Evolutionary conservation across 1,139 yeast genomes (phyloP).

Genomic region (Schwanniomyces etchellsii): DNA sequence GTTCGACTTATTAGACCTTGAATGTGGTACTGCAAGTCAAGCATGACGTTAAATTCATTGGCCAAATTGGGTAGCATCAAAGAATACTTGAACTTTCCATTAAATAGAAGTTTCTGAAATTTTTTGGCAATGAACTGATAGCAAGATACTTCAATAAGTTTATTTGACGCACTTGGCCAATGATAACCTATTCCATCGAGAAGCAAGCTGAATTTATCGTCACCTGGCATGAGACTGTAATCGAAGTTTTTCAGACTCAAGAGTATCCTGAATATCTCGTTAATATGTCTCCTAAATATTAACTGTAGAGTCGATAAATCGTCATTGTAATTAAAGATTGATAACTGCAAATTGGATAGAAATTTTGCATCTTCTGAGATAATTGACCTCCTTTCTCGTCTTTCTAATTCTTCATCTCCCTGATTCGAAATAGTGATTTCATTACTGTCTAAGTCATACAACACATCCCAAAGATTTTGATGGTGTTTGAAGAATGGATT

Average conservation of each 20-base stretch:
- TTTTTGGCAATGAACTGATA: constrained; percentile 36
- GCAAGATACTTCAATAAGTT: constrained; percentile 38
- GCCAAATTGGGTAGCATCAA: constrained; percentile 32
- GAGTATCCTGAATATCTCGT: constrained; percentile 38
- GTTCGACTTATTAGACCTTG: constrained; percentile 27
- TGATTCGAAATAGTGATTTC: constrained; percentile 32
- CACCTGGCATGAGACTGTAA: constrained; percentile 13
- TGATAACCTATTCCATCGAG: constrained; percentile 42
- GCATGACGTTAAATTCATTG: constrained; percentile 39
- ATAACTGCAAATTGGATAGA: constrained; percentile 38
- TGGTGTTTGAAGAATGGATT: constrained; percentile 61
- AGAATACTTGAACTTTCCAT: constrained; percentile 29
- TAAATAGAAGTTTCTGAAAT: constrained; percentile 31
- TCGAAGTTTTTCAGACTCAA: constrained; percentile 36
- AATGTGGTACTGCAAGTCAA: constrained; percentile 40
- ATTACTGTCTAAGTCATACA: constrained; percentile 51
- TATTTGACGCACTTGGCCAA: constrained; percentile 40
- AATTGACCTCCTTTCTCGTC: constrained; percentile 25
- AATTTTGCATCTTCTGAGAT: constrained; percentile 45
- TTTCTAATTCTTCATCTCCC: constrained; percentile 8
- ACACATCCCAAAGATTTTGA: constrained; percentile 53
- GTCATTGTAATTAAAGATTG: constrained; percentile 42
- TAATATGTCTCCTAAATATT: constrained; percentile 42
- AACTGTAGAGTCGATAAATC: constrained; percentile 44
- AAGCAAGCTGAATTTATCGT: constrained; percentile 23